These are phyloP conservation scores for Melampsora larici-populina DNA, from an alignment of 1,284 basidiomycete species.

Conservation along the genomic window DNA sequence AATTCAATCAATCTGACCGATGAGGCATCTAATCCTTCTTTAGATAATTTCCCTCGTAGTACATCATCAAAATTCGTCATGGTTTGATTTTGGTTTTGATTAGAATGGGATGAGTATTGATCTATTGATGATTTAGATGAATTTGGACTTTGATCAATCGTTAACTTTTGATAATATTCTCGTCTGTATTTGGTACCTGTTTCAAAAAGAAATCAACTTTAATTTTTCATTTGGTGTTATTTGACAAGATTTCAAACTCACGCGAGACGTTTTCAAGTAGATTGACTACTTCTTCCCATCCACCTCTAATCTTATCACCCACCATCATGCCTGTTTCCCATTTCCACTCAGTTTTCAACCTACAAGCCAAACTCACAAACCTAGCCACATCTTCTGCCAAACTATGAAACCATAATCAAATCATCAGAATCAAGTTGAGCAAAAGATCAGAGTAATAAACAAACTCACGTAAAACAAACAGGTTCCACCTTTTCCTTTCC, in stretches of 20 bases:
- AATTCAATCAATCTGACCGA: slow-evolving; percentile 25
- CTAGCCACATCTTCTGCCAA: slow-evolving; percentile 18
- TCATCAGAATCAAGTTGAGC: too few relatives aligned
- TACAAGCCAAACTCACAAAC: slow-evolving; percentile 15
- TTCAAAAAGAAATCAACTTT: neutral
- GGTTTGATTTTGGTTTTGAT: too few relatives aligned
- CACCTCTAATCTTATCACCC: slow-evolving; percentile 22
- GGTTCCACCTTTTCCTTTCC: slow-evolving; percentile 30
- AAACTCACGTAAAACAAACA: slow-evolving; percentile 35
- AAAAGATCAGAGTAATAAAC: too few relatives aligned
- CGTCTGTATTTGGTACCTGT: slow-evolving; percentile 17
- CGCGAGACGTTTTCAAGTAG: slow-evolving; percentile 17
- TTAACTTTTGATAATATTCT: neutral
- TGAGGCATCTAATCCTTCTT: slow-evolving; percentile 20
- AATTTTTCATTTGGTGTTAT: neutral
- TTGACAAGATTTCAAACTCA: neutral
- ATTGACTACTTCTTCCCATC: slow-evolving; percentile 26
- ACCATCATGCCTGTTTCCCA: slow-evolving; percentile 31
- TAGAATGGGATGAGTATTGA: too few relatives aligned
- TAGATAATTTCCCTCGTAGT: neutral
- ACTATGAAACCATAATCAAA: too few relatives aligned
- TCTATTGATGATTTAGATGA: too few relatives aligned
- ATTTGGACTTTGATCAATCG: too few relatives aligned
- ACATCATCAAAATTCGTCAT: slow-evolving; percentile 3
- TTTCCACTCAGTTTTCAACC: slow-evolving; percentile 16